Evolutionary conservation across 345 rosid species (phyloP), one percentile per base, ranked within the genome.

Genomic region (Erysimum cheiranthoides): DNA sequence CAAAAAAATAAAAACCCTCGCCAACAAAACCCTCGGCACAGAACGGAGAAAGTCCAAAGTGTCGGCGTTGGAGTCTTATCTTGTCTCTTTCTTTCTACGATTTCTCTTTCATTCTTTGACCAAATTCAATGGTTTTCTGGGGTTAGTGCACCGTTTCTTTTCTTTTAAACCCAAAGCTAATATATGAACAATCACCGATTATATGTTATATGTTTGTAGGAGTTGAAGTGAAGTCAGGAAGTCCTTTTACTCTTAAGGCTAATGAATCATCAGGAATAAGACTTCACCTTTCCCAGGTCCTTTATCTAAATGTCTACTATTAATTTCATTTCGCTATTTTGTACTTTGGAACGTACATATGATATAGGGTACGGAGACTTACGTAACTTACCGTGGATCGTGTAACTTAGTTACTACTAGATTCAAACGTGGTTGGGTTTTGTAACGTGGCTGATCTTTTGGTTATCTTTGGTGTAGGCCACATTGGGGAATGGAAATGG

Each of bases 271-370:
- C 66, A 10, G 66, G 11, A 59, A 82, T 59, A 31, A 80, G 97
- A 74, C 92, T 92, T 51, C 96, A 85, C 73, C 79, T 90, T 46
- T 85, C 97, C 2, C 93, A 85, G 90, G 94, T 86, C 35, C 34
- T 46, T 5, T 0, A 30, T 43, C 38, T 63, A 27, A 8, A 3
- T 61, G 3, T 39, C 34, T 6, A 38, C 47, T 47, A 16, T 21
- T 18, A 12, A 61, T n/a, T 61, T 36, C 3, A 25, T 28, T 61
- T 28, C 9, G 28, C 5, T n/a, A n/a, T 45, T 49, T 53, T 68
- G 2, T 13, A 21, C 66, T 40, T 18, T 10, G 49, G 49, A 59
- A 18, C 45, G 12, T 60, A 27, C 5, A 11, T 61, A 47, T 31
- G 6, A 6, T 11, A 17, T 45, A 10, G 68, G n/a, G 5, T 30